Conservation (phyloP, 768 basidiomycete genomes). For the Termitomyces sp. region DNA sequence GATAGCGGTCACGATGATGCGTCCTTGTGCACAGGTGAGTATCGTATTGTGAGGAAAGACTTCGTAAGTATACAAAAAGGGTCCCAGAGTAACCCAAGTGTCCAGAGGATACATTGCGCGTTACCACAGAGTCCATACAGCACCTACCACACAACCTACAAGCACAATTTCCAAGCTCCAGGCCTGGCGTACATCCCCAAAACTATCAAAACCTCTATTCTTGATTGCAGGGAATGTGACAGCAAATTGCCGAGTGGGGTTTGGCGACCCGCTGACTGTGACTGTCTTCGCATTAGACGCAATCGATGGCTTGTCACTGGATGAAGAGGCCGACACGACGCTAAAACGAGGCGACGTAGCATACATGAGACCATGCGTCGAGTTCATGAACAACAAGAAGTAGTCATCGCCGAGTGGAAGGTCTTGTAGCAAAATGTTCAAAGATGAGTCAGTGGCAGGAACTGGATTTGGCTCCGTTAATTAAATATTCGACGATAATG, state of each 20-base stretch:
- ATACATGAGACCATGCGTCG: slow-evolving; percentile 60
- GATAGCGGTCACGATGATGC: background rate
- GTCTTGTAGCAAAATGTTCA: slow-evolving; percentile 62
- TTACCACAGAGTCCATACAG: slow-evolving; percentile 25
- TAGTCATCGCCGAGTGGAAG: slow-evolving; percentile 73
- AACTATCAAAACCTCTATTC: slow-evolving; percentile 19
- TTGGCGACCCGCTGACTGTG: slow-evolving; percentile 58
- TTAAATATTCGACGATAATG: background rate
- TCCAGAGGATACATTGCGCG: background rate
- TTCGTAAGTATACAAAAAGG: background rate
- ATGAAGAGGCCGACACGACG: slow-evolving; percentile 36
- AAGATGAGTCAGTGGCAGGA: slow-evolving; percentile 27
- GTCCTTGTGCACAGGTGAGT: background rate
- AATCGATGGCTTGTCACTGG: slow-evolving; percentile 25
- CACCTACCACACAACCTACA: slow-evolving; percentile 21
- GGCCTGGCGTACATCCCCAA: slow-evolving; percentile 11
- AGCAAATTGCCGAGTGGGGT: slow-evolving; percentile 56
- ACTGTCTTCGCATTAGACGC: slow-evolving; percentile 53
- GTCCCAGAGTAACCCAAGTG: background rate
- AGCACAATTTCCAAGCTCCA: slow-evolving; percentile 17
- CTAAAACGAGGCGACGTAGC: slow-evolving; percentile 59
- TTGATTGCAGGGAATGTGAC: slow-evolving; percentile 48
- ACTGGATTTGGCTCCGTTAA: slow-evolving; percentile 17
- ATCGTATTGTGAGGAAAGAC: background rate
- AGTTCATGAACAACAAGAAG: slow-evolving; percentile 71